Evolutionary conservation across 371 early-diverging fungal species (phyloP), one percentile per base, ranked within the genome.

Genomic region (Entomophthora muscae): DNA sequence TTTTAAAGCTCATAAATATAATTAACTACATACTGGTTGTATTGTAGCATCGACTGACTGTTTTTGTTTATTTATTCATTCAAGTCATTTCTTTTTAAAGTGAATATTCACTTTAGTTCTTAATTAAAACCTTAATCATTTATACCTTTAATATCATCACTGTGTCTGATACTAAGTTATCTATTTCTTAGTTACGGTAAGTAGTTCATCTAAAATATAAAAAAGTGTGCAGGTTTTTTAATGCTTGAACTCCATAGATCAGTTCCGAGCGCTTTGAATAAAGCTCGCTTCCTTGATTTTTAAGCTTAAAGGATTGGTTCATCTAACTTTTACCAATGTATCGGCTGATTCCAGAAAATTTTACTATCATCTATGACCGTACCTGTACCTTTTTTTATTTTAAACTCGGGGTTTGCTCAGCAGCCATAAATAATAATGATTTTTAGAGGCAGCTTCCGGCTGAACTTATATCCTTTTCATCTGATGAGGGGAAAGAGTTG

Each of bases 401-500:
- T 42, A 42, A 42, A 17, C 5, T 42, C 17, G 42, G 42, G 42
- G 5, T 42, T 42, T n/a, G n/a, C n/a, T n/a, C n/a, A n/a, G n/a
- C n/a, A n/a, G n/a, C n/a, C n/a, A n/a, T n/a, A n/a, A 42, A 42
- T 42, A 42, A 42, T n/a, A 42, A 5, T 42, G 5, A 10, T 17
- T 42, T 54, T 22, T 54, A 61, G 61, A 12, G 61, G 21, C 23
- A 32, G 7, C 74, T 92, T 3, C 93, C 93, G 0, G 65, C 68
- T 42, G 70, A 77, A n/a, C 74, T 91, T 10, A 76, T 81, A 22
- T 80, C 89, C 30, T 87, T 93, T 71, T 86, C 89, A 24, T 89
- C 91, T 1, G 70, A 77, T 5, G 69, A 81, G 62, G 94, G 94
- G 23, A 86, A 88, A 63, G 68, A 70, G 63, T 72, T 90, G 17